These are phyloP conservation scores for Diaporthe australafricana DNA, from an alignment of 2,329 filamentous ascomycete genomes.

Conservation along the genomic window DNA sequence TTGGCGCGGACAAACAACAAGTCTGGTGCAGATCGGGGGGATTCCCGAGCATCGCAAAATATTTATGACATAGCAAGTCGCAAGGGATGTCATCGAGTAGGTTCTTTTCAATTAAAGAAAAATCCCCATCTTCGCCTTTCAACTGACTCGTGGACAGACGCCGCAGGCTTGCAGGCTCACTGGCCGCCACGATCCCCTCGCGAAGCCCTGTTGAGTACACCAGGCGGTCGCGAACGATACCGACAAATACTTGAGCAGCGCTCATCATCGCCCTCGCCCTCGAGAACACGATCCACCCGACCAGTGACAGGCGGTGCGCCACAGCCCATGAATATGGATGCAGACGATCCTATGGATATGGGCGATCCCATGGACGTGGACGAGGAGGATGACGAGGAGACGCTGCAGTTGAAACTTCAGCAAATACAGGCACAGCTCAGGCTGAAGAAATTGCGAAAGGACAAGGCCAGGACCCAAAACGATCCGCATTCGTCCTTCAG, in stretches of 20 bases:
- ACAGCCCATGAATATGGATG: conserved; percentile 38
- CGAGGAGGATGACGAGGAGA: conserved; percentile 88
- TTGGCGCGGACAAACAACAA: conserved; percentile 22
- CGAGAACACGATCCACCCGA: conserved; percentile 58
- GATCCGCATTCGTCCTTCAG: conserved; percentile 27
- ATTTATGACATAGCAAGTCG: conserved; percentile 12
- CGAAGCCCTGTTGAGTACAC: conserved; percentile 75
- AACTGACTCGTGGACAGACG: conserved; percentile 35
- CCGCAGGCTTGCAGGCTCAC: conserved; percentile 60
- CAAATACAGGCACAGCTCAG: conserved; percentile 90
- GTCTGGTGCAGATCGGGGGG: conserved; percentile 3
- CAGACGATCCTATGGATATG: conserved; percentile 22
- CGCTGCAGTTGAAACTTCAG: conserved; percentile 83
- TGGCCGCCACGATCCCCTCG: conserved; percentile 77
- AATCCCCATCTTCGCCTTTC: conserved; percentile 23
- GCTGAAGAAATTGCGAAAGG: conserved; percentile 85
- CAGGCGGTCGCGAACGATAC: conserved; percentile 82
- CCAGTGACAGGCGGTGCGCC: conserved; percentile 40
- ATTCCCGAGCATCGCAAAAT: conserved; percentile 17
- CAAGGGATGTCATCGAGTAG: conserved; percentile 29
- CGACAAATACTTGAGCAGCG: conserved; percentile 74
- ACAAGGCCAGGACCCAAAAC: conserved; percentile 53
- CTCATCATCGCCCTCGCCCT: conserved; percentile 77
- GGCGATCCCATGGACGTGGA: conserved; percentile 47
- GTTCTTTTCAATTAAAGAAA: conserved; percentile 15